These are phyloP conservation scores for Stenocarpella maydis DNA, from an alignment of 2,329 filamentous ascomycete species.

Conservation along the genomic window DNA sequence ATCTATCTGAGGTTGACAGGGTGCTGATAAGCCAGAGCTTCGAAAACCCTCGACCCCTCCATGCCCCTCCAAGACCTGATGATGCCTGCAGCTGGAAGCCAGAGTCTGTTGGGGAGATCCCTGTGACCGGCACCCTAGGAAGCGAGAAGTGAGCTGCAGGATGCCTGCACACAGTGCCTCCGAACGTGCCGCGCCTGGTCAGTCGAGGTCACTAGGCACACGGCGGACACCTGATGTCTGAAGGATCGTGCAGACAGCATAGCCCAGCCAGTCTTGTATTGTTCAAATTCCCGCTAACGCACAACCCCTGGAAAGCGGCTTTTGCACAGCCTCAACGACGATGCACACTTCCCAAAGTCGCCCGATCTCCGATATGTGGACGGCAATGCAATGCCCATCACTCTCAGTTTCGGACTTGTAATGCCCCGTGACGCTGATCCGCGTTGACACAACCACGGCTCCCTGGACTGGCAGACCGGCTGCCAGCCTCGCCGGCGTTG, in stretches of 20 bases:
- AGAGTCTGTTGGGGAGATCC: background rate
- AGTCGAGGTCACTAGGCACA: slow-evolving; percentile 25
- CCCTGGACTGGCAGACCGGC: background rate
- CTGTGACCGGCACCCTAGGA: slow-evolving; percentile 5
- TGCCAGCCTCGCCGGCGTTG: background rate
- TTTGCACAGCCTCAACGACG: slow-evolving; percentile 35
- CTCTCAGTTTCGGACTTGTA: slow-evolving; percentile 34
- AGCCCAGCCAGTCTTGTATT: slow-evolving; percentile 18
- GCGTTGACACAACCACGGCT: background rate
- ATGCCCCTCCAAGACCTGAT: slow-evolving; percentile 33
- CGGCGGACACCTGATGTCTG: slow-evolving; percentile 25
- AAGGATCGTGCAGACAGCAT: slow-evolving; percentile 29
- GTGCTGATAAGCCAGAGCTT: slow-evolving; percentile 34
- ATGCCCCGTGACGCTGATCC: slow-evolving; percentile 30
- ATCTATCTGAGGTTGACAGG: slow-evolving; percentile 28
- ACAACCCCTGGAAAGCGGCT: slow-evolving; percentile 19
- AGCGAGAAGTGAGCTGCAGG: background rate
- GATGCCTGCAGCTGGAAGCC: slow-evolving; percentile 11
- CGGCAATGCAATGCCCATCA: slow-evolving; percentile 35
- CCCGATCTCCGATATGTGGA: slow-evolving; percentile 34
- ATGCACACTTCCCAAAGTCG: slow-evolving; percentile 33
- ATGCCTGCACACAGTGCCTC: slow-evolving; percentile 31
- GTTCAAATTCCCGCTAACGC: slow-evolving; percentile 30
- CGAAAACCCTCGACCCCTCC: slow-evolving; percentile 31
- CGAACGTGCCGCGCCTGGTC: slow-evolving; percentile 11